Evolutionary conservation across 345 rosid species (phyloP).

Genomic region (Theobroma cacao): DNA sequence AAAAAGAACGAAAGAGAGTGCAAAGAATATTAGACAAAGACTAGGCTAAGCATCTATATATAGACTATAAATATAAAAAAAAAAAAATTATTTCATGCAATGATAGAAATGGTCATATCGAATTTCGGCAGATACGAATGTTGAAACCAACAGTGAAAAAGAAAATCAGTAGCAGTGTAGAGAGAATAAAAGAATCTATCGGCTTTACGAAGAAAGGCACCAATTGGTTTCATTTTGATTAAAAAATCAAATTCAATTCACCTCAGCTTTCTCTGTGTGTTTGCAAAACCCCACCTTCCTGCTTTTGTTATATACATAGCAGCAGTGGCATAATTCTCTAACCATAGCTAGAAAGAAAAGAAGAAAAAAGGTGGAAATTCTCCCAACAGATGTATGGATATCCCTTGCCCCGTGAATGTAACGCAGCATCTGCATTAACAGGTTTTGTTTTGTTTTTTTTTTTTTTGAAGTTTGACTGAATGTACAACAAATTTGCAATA

Average conservation of each 20-base stretch:
- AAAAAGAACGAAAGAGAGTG: neutral
- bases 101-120: slow-evolving; percentile 32
- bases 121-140: slow-evolving; percentile 51
- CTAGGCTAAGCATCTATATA: slow-evolving; percentile 5
- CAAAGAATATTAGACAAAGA: slow-evolving; percentile 6
- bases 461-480: neutral
- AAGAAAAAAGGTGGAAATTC: too few species aligned
- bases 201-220: slow-evolving; percentile 32
- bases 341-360: neutral
- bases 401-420: slow-evolving; percentile 28
- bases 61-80: neutral
- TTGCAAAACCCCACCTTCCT: neutral
- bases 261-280: slow-evolving; percentile 8
- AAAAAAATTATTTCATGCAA: too few species aligned
- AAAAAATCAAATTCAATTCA: slow-evolving; percentile 1
- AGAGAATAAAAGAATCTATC: slow-evolving; percentile 31
- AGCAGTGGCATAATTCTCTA: neutral
- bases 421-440: slow-evolving; percentile 29
- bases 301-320: neutral
- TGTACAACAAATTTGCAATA: neutral
- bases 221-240: slow-evolving; percentile 7
- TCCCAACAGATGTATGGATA: slow-evolving; percentile 20
- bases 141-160: slow-evolving; percentile 22
- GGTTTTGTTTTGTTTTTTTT: neutral
- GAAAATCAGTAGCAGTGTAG: neutral